Conservation (phyloP, 345 rosid genomes). For the Ceriops tagal region DNA sequence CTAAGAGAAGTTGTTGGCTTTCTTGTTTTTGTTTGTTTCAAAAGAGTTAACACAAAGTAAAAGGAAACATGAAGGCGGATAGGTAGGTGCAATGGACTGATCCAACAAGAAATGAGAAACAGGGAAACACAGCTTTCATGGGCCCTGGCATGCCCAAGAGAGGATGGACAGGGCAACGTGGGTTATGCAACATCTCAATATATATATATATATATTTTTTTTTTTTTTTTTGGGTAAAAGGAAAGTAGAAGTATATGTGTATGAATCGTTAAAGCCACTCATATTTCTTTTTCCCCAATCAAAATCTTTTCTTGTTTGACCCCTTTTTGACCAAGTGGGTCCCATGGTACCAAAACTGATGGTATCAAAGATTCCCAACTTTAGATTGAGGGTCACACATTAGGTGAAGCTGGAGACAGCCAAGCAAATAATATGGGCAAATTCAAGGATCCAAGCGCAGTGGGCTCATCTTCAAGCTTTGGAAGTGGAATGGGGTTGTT, state of each 20-base stretch:
- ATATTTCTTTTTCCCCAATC: conserved; percentile 20
- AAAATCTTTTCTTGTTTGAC: conserved; percentile 36
- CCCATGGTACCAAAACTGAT: conserved; percentile 32
- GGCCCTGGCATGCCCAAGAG: conserved; percentile 51
- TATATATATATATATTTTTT: conserved; percentile 1
- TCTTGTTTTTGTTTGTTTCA: conserved; percentile 3
- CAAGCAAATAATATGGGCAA: conserved; percentile 48
- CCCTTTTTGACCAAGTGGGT: conserved; percentile 42
- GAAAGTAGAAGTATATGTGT: background rate
- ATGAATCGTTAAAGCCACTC: conserved; percentile 24
- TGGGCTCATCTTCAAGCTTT: conserved; percentile 3
- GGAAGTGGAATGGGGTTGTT: conserved; percentile 21
- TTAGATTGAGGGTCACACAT: conserved; percentile 40
- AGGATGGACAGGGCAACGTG: conserved; percentile 44
- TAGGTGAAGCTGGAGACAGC: conserved; percentile 28
- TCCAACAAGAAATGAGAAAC: conserved; percentile 35
- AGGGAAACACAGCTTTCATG: conserved; percentile 54
- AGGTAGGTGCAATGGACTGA: conserved; percentile 59
- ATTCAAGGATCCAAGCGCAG: conserved; percentile 49
- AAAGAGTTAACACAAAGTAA: background rate
- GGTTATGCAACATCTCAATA: conserved; percentile 38
- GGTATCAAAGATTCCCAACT: conserved; percentile 27
- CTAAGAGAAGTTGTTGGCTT: conserved; percentile 21
- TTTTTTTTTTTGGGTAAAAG: background rate
- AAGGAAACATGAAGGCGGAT: conserved; percentile 7